A percentile compares a stretch with the other conserved stretches of the same genome.
Conservation (phyloP, 352 stramenopile genomes). For the Phytophthora macrochlamydospora region DNA sequence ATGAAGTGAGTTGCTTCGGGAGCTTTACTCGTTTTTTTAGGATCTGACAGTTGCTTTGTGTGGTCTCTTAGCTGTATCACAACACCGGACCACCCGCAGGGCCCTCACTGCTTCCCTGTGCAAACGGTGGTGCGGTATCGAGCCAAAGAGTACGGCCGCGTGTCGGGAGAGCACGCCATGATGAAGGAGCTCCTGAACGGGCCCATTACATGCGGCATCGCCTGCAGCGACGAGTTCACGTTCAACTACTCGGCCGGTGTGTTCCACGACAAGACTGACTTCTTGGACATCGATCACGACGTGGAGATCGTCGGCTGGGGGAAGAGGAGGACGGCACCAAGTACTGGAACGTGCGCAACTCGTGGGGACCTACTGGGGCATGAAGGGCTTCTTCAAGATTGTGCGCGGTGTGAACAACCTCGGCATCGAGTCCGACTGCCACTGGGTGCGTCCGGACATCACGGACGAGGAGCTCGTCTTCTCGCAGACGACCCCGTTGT, state of each 20-base stretch:
- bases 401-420: conserved; percentile 85
- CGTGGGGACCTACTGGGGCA: conserved; percentile 90
- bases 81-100: conserved; percentile 21
- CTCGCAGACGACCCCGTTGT: conserved; percentile 54
- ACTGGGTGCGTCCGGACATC: conserved; percentile 75
- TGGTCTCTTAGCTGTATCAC: conserved; percentile 45
- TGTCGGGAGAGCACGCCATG: conserved; percentile 60
- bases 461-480: conserved; percentile 61
- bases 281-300: conserved; percentile 76
- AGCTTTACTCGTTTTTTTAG: neutral
- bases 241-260: conserved; percentile 91
- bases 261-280: conserved; percentile 78
- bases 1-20: conserved; percentile 48
- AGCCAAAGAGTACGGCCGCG: conserved; percentile 50
- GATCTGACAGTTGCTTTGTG: neutral
- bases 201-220: conserved; percentile 90
- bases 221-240: conserved; percentile 71
- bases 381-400: conserved; percentile 94
- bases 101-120: conserved; percentile 50
- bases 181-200: conserved; percentile 75
- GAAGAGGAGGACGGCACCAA: conserved; percentile 73
- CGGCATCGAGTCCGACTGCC: conserved; percentile 85
- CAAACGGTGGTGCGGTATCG: conserved; percentile 60
- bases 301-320: conserved; percentile 95
- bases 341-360: conserved; percentile 95